Evolutionary conservation across 2,329 filamentous ascomycete species (phyloP).

Genomic region (Fusarium compactum): DNA sequence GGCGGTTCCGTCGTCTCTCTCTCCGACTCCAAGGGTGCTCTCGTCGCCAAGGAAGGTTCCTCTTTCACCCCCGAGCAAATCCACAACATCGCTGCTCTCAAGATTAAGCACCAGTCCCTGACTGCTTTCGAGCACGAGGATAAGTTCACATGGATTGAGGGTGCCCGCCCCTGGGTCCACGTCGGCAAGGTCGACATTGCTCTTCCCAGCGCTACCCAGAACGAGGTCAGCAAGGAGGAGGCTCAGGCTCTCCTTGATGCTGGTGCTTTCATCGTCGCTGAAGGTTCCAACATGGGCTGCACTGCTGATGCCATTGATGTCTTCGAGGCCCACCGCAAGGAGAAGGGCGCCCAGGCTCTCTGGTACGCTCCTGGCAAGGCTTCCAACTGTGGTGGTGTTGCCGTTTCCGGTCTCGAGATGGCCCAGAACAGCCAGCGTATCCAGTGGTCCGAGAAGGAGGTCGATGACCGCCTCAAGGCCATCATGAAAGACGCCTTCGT

Average conservation of each 20-base stretch:
- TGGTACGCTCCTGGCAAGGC: slow-evolving; percentile 99
- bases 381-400: slow-evolving; percentile 96
- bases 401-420: slow-evolving; percentile 98
- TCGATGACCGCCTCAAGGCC: slow-evolving; percentile 87
- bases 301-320: slow-evolving; percentile 94
- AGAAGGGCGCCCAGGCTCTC: slow-evolving; percentile 76
- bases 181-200: slow-evolving; percentile 91
- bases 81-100: slow-evolving; percentile 82
- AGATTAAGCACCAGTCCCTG: slow-evolving; percentile 87
- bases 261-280: slow-evolving; percentile 87
- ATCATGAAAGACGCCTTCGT: slow-evolving; percentile 97
- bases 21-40: slow-evolving; percentile 88
- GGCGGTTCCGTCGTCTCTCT: slow-evolving; percentile 92
- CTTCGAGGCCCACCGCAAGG: slow-evolving; percentile 83
- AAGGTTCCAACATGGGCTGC: slow-evolving; percentile 99
- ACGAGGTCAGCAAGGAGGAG: slow-evolving; percentile 94
- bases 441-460: slow-evolving; percentile 88
- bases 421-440: slow-evolving; percentile 94
- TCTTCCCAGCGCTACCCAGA: slow-evolving; percentile 94
- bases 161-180: slow-evolving; percentile 91
- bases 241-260: slow-evolving; percentile 81
- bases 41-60: slow-evolving; percentile 78
- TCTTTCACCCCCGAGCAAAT: slow-evolving; percentile 85
- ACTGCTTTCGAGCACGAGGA: slow-evolving; percentile 74
- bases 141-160: slow-evolving; percentile 87